phyloP scores from a whole-genome alignment of 2,329 filamentous ascomycete species.

The Neofusicoccum sp. region DNA sequence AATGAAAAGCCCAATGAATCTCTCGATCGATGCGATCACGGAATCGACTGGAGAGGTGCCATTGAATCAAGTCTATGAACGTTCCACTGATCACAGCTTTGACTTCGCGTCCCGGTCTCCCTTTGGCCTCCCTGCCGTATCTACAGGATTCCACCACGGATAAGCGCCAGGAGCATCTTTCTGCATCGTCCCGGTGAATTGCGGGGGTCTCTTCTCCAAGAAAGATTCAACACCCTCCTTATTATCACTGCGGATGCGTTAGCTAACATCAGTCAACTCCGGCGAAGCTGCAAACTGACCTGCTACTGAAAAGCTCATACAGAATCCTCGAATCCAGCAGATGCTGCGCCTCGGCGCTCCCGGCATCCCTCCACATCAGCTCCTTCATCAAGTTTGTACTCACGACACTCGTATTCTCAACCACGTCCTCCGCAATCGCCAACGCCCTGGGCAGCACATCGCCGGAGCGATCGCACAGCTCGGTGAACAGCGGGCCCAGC shows the following conservation, averaged over 20 bases:
- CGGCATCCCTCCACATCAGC: constrained; percentile 65
- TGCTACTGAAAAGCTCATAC: constrained; percentile 59
- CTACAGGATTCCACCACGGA: constrained; percentile 69
- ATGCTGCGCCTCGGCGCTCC: constrained; percentile 69
- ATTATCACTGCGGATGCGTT: constrained; percentile 55
- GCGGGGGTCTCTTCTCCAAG: constrained; percentile 66
- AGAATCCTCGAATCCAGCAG: constrained; percentile 69
- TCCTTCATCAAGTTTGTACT: constrained; percentile 70
- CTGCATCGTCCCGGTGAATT: constrained; percentile 64
- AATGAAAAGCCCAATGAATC: constrained; percentile 44
- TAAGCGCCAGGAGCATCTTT: constrained; percentile 61
- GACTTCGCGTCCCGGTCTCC: constrained; percentile 25
- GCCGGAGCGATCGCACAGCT: constrained; percentile 60
- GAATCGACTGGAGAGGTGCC: neutral
- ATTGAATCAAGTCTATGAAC: neutral
- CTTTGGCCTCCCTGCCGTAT: constrained; percentile 47
- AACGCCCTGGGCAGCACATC: constrained; percentile 67
- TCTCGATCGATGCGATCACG: neutral
- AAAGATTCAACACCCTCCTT: constrained; percentile 71
- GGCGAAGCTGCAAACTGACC: constrained; percentile 33
- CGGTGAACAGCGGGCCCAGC: constrained; percentile 66
- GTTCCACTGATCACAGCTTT: constrained; percentile 7
- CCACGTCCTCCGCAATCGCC: constrained; percentile 67
- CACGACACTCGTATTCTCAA: constrained; percentile 65
- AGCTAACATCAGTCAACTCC: constrained; percentile 7